These are phyloP conservation scores for Penicillium sp. DNA, from an alignment of 2,329 filamentous ascomycete species.

Conservation along the genomic window DNA sequence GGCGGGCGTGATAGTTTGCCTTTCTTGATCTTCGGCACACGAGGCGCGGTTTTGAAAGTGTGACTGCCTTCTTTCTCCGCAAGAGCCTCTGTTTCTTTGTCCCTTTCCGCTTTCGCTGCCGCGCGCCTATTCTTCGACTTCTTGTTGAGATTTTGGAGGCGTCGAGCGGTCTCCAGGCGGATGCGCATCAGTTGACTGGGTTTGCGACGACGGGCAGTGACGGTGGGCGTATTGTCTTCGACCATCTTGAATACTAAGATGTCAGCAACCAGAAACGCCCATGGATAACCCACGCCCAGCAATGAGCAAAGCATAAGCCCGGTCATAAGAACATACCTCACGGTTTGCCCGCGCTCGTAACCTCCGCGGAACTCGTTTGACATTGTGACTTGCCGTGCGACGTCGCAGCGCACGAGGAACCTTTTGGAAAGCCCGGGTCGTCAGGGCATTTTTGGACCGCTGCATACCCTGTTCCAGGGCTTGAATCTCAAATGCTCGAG, in stretches of 20 bases:
- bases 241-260: conserved; percentile 53
- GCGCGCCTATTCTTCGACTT: conserved; percentile 38
- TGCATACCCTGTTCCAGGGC: conserved; percentile 78
- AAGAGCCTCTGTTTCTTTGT: conserved; percentile 21
- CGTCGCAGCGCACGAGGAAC: conserved; percentile 79
- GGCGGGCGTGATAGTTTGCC: conserved; percentile 62
- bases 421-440: conserved; percentile 78
- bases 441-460: conserved; percentile 58
- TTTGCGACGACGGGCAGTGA: conserved; percentile 52
- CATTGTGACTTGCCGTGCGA: conserved; percentile 91
- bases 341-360: conserved; percentile 62
- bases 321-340: conserved; percentile 42
- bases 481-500: conserved; percentile 83
- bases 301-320: no score
- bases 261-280: not conserved
- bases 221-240: conserved; percentile 84
- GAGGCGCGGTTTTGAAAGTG: conserved; percentile 33
- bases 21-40: conserved; percentile 61
- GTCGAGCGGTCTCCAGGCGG: conserved; percentile 69
- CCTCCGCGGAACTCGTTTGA: conserved; percentile 76
- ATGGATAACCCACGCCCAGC: not conserved
- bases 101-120: conserved; percentile 41
- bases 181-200: conserved; percentile 42
- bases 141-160: conserved; percentile 56
- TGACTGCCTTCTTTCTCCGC: conserved; percentile 25